Conservation (phyloP, 352 stramenopile species). For the Pythium oligandrum region DNA sequence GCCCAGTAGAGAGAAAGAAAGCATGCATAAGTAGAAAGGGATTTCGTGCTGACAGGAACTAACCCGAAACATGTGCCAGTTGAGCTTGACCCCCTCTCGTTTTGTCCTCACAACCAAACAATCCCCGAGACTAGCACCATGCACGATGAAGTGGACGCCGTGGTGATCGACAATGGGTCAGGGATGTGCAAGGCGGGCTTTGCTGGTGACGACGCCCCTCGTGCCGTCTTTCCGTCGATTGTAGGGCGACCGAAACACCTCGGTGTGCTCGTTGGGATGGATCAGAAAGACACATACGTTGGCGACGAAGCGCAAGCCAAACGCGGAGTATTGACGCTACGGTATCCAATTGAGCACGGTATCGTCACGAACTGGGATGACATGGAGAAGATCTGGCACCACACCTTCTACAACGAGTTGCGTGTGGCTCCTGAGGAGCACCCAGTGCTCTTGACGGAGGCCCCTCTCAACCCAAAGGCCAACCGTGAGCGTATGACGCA, state of each 20-base stretch:
- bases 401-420: constrained; percentile 96
- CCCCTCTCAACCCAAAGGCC: constrained; percentile 79
- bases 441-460: constrained; percentile 87
- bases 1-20: too few species aligned
- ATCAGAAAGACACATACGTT: constrained; percentile 14
- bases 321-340: constrained; percentile 15
- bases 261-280: constrained; percentile 13
- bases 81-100: too few species aligned
- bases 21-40: too few species aligned
- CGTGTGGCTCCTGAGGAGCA: constrained; percentile 90
- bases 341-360: constrained; percentile 96
- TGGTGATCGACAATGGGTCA: too few species aligned
- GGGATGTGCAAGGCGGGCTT: constrained; percentile 42
- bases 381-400: constrained; percentile 98
- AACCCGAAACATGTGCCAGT: too few species aligned
- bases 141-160: too few species aligned
- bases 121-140: too few species aligned
- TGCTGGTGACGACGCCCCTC: constrained; percentile 24
- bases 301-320: constrained; percentile 14
- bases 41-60: too few species aligned
- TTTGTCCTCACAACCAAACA: too few species aligned
- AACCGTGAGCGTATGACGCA: constrained; percentile 81
- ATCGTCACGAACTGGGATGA: constrained; percentile 98
- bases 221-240: constrained; percentile 25
- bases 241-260: constrained; percentile 20